These are phyloP conservation scores for Thelephora ganbajun DNA, from an alignment of 768 basidiomycete species.

Conservation along the genomic window DNA sequence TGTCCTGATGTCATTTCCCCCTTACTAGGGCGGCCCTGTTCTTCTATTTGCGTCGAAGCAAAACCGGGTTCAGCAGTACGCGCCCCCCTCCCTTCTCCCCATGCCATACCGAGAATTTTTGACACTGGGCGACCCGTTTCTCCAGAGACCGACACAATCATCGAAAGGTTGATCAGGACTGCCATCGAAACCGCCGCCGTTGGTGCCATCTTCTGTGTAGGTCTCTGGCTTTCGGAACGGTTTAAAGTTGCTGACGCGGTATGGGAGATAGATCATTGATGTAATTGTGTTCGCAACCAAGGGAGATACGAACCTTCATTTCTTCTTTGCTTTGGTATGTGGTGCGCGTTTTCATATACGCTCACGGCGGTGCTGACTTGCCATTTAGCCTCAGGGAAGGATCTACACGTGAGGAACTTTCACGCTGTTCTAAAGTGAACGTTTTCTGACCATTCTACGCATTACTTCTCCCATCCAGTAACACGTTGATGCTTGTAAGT, in stretches of 20 bases:
- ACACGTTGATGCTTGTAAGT: background rate
- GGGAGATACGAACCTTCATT: background rate
- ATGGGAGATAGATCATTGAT: background rate
- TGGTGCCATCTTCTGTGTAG: background rate
- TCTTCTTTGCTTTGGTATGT: background rate
- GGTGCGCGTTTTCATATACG: background rate
- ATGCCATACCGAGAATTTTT: background rate
- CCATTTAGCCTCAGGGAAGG: background rate
- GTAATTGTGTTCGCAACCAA: background rate
- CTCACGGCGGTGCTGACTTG: background rate
- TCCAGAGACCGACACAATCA: background rate
- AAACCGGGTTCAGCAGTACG: background rate
- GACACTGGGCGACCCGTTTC: background rate
- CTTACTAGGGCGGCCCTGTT: background rate
- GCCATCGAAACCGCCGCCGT: background rate
- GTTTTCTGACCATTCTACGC: background rate
- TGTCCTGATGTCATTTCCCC: background rate
- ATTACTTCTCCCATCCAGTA: background rate
- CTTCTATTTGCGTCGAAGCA: background rate
- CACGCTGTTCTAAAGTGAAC: background rate
- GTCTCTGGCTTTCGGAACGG: background rate
- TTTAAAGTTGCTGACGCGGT: background rate
- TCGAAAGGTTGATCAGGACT: background rate
- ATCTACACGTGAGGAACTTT: background rate
- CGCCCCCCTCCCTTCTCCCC: background rate